Conservation (phyloP, 495 filamentous ascomycete species). For the Umbilicaria muhlenbergii region DNA sequence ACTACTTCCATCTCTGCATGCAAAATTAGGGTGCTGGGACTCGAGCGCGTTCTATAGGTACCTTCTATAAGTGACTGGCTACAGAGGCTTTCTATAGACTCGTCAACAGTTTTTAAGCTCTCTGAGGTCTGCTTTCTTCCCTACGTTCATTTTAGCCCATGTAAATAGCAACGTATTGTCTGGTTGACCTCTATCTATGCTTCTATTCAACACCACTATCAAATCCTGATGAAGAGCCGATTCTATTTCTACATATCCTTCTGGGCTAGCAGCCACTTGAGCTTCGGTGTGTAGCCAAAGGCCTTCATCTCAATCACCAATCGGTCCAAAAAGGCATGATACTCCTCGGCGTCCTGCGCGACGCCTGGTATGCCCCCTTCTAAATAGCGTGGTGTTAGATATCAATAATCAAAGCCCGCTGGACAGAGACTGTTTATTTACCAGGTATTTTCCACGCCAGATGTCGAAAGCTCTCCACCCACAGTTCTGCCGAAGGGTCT, state of each 20-base stretch:
- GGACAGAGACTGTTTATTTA: not conserved
- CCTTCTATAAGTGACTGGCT: too few species aligned
- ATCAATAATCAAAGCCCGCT: not conserved
- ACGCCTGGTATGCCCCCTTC: constrained; percentile 5
- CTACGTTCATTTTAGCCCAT: too few species aligned
- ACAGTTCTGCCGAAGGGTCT: constrained; percentile 7
- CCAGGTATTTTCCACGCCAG: constrained; percentile 6
- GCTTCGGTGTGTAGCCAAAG: constrained; percentile 4
- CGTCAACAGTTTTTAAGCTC: too few species aligned
- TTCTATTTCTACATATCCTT: not conserved
- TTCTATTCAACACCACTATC: too few species aligned
- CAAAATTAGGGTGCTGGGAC: too few species aligned
- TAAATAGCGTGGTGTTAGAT: not conserved
- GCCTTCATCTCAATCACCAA: constrained; percentile 5
- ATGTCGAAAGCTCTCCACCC: constrained; percentile 8
- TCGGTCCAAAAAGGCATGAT: constrained; percentile 4
- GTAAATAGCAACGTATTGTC: too few species aligned
- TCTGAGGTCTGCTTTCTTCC: too few species aligned
- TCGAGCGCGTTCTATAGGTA: too few species aligned
- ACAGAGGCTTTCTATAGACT: too few species aligned
- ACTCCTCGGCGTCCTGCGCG: constrained; percentile 1
- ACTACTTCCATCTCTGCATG: too few species aligned
- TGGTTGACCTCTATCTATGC: too few species aligned
- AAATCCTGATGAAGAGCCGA: too few species aligned
- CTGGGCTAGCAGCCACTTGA: constrained; percentile 3